Percentiles rank a stretch among this genome's conserved stretches.
These are phyloP conservation scores for Talaromyces stipitatus DNA, from an alignment of 495 filamentous ascomycete species.

Conservation along the genomic window DNA sequence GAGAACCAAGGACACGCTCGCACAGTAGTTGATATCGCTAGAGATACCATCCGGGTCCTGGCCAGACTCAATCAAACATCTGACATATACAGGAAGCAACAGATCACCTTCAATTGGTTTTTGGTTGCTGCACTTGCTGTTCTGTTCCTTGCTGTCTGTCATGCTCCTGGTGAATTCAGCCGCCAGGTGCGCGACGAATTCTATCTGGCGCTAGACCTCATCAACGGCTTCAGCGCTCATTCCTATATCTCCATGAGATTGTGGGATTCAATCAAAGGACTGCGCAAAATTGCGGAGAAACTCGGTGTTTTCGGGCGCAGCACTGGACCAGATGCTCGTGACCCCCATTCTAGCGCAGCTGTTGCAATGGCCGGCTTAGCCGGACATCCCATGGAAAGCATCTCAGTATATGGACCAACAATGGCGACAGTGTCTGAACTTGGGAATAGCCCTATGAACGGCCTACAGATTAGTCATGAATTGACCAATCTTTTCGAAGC, in stretches of 20 bases:
- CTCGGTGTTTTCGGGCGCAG: slow-evolving; percentile 59
- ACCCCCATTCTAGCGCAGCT: slow-evolving; percentile 59
- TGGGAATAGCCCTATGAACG: slow-evolving; percentile 54
- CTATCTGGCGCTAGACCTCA: slow-evolving; percentile 75
- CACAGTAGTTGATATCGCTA: slow-evolving; percentile 67
- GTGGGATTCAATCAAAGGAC: slow-evolving; percentile 72
- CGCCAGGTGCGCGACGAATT: slow-evolving; percentile 72
- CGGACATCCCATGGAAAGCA: slow-evolving; percentile 57
- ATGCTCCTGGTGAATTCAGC: slow-evolving; percentile 72
- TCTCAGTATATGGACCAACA: slow-evolving; percentile 42
- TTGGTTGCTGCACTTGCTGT: slow-evolving; percentile 73
- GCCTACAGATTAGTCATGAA: slow-evolving; percentile 55
- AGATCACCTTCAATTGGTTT: slow-evolving; percentile 84
- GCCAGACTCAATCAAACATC: slow-evolving; percentile 70
- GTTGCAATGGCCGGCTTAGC: slow-evolving; percentile 69
- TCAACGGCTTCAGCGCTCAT: slow-evolving; percentile 71
- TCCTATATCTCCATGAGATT: slow-evolving; percentile 71
- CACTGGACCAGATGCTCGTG: slow-evolving; percentile 30
- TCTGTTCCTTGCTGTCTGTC: slow-evolving; percentile 74
- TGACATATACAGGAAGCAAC: slow-evolving; percentile 70
- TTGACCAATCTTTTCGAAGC: slow-evolving; percentile 65
- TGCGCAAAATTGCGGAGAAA: slow-evolving; percentile 73
- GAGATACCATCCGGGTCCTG: slow-evolving; percentile 70
- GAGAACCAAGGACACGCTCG: slow-evolving; percentile 61
- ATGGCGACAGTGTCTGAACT: slow-evolving; percentile 37